Percentiles rank a stretch among this genome's conserved stretches.
phyloP scores from a whole-genome alignment of 495 filamentous ascomycete species.

The Penicillium desertorum region DNA sequence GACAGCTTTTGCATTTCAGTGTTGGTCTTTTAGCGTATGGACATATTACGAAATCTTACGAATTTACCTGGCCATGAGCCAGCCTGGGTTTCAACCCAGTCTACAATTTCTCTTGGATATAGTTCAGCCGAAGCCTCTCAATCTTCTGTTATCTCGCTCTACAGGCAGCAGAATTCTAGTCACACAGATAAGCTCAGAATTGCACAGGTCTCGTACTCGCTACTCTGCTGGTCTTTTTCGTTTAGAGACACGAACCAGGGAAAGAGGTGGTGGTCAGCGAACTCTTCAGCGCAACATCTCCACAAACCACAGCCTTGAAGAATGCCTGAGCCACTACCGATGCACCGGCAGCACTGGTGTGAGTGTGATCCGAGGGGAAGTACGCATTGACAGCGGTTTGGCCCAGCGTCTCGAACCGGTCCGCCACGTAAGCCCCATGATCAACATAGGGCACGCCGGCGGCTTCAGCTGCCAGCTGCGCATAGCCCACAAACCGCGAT shows the following conservation, averaged over 20 bases:
- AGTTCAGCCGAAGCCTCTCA: background rate
- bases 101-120: background rate
- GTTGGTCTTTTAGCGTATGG: constrained; percentile 13
- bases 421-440: constrained; percentile 57
- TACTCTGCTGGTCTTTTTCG: background rate
- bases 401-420: constrained; percentile 51
- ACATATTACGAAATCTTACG: constrained; percentile 16
- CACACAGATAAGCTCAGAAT: background rate
- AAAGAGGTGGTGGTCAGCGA: constrained; percentile 33
- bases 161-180: background rate
- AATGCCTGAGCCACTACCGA: constrained; percentile 60
- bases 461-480: constrained; percentile 47
- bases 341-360: constrained; percentile 60
- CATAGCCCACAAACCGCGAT: constrained; percentile 59
- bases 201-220: background rate
- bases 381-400: constrained; percentile 46
- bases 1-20: background rate
- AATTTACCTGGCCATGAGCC: constrained; percentile 2
- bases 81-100: background rate
- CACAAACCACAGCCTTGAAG: constrained; percentile 57
- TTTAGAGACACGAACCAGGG: constrained; percentile 33
- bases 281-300: constrained; percentile 35
- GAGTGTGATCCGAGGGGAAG: constrained; percentile 64
- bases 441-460: constrained; percentile 56
- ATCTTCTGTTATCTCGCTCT: background rate